phyloP scores from a whole-genome alignment of 805 yeast genomes.

The Pichia thaimueangensis region DNA sequence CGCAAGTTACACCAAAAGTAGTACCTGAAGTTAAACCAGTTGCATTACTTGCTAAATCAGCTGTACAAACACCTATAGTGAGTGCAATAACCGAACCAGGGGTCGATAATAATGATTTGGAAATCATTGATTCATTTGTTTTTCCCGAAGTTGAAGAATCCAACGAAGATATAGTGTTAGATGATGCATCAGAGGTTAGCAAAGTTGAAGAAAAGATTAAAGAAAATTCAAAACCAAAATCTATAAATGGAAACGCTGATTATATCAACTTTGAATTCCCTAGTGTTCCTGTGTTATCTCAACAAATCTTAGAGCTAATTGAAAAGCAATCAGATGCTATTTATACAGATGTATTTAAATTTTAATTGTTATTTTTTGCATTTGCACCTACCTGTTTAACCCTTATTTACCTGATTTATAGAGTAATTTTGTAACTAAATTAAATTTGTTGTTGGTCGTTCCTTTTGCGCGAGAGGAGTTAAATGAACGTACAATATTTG shows the following conservation, averaged over 20 bases:
- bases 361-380: not conserved
- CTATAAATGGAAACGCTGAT: too few relatives aligned
- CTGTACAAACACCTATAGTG: too few relatives aligned
- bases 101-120: constrained; percentile 6
- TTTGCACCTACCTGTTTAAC: too few relatives aligned
- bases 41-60: too few relatives aligned
- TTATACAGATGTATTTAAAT: constrained; percentile 1
- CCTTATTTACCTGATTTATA: too few relatives aligned
- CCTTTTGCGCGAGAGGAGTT: too few relatives aligned
- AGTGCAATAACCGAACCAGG: too few relatives aligned
- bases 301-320: not conserved
- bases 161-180: not conserved
- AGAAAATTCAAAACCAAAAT: not conserved
- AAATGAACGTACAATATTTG: too few relatives aligned
- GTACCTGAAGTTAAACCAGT: too few relatives aligned
- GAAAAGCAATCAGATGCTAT: not conserved
- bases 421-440: too few relatives aligned
- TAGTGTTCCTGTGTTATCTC: not conserved
- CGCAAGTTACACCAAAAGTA: too few relatives aligned
- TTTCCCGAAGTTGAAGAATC: constrained; percentile 19
- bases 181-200: not conserved
- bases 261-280: constrained; percentile 2
- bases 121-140: constrained; percentile 17
- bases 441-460: too few relatives aligned
- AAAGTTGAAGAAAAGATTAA: not conserved